Base-by-base conservation (phyloP, 768 basidiomycete genomes). In the Russula foetens region DNA sequence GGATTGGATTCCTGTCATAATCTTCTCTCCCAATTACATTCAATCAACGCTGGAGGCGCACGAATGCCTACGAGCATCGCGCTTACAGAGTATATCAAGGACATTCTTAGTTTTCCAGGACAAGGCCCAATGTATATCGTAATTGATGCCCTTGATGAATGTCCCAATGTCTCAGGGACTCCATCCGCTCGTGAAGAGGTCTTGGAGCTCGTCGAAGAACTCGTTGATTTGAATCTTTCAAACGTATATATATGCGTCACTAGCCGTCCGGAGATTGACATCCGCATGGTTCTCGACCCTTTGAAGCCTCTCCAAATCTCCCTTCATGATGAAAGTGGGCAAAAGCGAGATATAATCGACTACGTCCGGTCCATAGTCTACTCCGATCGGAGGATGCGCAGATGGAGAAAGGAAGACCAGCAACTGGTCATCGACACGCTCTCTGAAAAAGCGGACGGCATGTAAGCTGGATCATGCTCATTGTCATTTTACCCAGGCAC, bases 401-500 rank as follows among this genome's bases (percentile, higher is more conserved):
- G n/a, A 7, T 62, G 60, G 62, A 53, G 15, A 7, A 39, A 29
- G 6, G 35, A 33, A 11, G 57, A 59, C 29, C 14, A 23, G n/a
- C 17, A 45, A 5, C 35, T 54, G 0, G 61, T 59, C 7, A 33
- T 62, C 8, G 29, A 43, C 7, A 29, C n/a, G 0, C 61, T 62
- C 11, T 49, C 61, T 12, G 19, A 28, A 3, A 54, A 53, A 24
- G 58, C 58, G 9, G 45, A 53, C 7, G 61, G 61, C 26, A 62
- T 60, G 61, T 60, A 48, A 41, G 61, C 14, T 3, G 14, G 15
- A 6, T 23, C n/a, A 4, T 8, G 4, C 2, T 7, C 12, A n/a
- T 24, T 8, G 3, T 23, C 11, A 1, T 2, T 3, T 17, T 12
- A 29, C 1, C 0, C 4, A 0, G 26, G 0, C 3, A 12, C 23